A percentile compares a stretch with the other conserved stretches of the same genome.
phyloP scores from a whole-genome alignment of 169 alveolate genomes.

The Eimeria sp. region DNA sequence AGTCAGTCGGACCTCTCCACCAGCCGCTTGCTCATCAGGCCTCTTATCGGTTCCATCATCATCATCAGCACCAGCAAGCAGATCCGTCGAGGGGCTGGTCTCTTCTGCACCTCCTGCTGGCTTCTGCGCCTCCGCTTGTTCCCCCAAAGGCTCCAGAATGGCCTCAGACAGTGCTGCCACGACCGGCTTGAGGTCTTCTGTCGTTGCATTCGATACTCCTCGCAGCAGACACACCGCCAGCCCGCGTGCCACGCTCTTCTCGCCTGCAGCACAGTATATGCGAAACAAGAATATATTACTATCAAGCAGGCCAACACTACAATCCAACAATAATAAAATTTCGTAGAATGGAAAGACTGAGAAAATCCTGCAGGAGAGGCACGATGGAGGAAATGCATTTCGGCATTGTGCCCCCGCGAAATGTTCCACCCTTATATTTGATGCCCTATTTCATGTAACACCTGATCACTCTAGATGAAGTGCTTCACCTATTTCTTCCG shows the following conservation, averaged over 20 bases:
- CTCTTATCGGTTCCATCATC: not conserved
- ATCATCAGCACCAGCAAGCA: not conserved
- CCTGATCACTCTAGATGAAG: too few relatives aligned
- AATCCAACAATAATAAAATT: too few relatives aligned
- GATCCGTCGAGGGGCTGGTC: not conserved
- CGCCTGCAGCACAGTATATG: not conserved
- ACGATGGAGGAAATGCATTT: not conserved
- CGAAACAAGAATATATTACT: too few relatives aligned
- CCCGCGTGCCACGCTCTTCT: constrained; percentile 19
- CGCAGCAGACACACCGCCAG: constrained; percentile 16
- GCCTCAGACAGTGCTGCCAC: constrained; percentile 9
- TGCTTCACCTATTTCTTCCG: too few relatives aligned
- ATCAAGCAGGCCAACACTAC: not conserved
- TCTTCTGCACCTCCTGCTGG: not conserved
- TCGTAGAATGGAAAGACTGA: not conserved
- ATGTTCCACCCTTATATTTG: not conserved
- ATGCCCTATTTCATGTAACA: not conserved
- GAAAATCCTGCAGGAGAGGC: not conserved
- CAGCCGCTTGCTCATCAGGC: not conserved
- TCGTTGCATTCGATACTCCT: not conserved
- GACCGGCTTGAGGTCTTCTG: constrained; percentile 6
- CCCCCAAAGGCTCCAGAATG: not conserved
- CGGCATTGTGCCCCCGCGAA: too few relatives aligned
- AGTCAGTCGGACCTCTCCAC: not conserved
- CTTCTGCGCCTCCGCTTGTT: not conserved